Conservation (phyloP, 371 early-diverging fungal species). For the Mucor velutinosus region DNA sequence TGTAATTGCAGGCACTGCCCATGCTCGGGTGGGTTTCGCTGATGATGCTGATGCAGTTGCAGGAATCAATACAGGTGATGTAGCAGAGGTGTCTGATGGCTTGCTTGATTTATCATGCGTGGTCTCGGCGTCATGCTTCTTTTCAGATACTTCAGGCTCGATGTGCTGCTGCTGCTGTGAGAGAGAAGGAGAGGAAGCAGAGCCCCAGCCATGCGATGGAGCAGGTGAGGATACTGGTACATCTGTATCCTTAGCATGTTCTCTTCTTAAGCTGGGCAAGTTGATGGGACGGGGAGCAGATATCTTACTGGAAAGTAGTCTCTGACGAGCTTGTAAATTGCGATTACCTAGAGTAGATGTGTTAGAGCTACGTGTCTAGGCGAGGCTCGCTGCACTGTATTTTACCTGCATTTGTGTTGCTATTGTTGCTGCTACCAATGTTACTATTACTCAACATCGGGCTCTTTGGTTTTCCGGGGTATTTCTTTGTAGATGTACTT, state of each 20-base stretch:
- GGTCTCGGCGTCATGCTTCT: not conserved
- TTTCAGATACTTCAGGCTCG: not conserved
- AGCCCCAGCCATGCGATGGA: conserved; percentile 38
- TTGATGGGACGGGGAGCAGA: conserved; percentile 56
- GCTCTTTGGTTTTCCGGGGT: conserved; percentile 20
- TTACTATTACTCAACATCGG: not conserved
- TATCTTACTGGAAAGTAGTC: conserved; percentile 41
- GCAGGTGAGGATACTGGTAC: conserved; percentile 20
- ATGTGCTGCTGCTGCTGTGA: conserved; percentile 3
- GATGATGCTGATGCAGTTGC: not conserved
- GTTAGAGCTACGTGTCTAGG: not conserved
- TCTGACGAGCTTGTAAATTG: conserved; percentile 31
- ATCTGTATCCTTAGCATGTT: conserved; percentile 33
- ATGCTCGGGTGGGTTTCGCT: conserved; percentile 20
- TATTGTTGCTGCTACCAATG: not conserved
- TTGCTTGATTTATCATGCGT: not conserved
- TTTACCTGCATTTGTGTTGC: not conserved
- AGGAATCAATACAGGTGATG: conserved; percentile 3
- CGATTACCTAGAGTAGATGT: conserved; percentile 24
- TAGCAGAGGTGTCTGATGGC: not conserved
- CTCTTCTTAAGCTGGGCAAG: conserved; percentile 47
- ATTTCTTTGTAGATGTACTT: conserved; percentile 10
- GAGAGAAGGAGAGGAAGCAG: conserved; percentile 24
- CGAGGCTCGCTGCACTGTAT: no score
- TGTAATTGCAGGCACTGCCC: conserved; percentile 21